Base-by-base conservation (phyloP, 2,329 filamentous ascomycete genomes). In the Phymatotrichopsis omnivora region DNA sequence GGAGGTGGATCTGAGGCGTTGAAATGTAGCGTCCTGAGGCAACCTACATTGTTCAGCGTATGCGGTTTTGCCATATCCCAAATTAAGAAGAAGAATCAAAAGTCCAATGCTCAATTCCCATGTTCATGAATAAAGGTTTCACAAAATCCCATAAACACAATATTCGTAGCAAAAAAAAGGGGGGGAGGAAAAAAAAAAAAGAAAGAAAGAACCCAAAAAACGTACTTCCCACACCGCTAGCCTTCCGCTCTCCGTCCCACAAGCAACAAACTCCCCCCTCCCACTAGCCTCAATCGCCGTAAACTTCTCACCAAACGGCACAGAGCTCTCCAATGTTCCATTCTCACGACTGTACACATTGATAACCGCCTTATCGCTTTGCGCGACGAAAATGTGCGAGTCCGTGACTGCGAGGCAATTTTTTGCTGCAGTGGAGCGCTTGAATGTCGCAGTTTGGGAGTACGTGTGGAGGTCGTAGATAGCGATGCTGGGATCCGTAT, bases 171-270 rank as follows among this genome's bases (percentile, higher is more conserved):
- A 22, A 45, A 49, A n/a, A 12, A 20, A 11, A 14, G 8, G 24
- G 47, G 49, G 53, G 37, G 28, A 47, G 42, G 54, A 56, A 52
- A 14, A 20, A 25, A 24, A 8, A 38, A 47, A 63, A 65, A 32
- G 28, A 40, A 28, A 24, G n/a, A n/a, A 30, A 25, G 7, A 3
- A 12, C 11, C 4, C 4, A 20, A 25, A 10, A 35, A n/a, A 65
- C 69, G 64, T 62, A 91, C 85, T 79, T 98, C 91, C 91, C 91
- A 98, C 2, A 93, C 65, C 58, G 94, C 82, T 55, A 96, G 65
- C 45, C 87, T 77, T 12, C 91, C 91, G 56, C 86, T 85, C 45
- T 80, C 77, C 1, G 86, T 93, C 8, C 91, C 91, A 43, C 93
- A 64, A 29, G 54, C 57, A 19, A 59, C 29, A 25, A 56, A 43